These are phyloP conservation scores for Alternaria atra DNA, from an alignment of 2,329 filamentous ascomycete genomes.

Conservation along the genomic window DNA sequence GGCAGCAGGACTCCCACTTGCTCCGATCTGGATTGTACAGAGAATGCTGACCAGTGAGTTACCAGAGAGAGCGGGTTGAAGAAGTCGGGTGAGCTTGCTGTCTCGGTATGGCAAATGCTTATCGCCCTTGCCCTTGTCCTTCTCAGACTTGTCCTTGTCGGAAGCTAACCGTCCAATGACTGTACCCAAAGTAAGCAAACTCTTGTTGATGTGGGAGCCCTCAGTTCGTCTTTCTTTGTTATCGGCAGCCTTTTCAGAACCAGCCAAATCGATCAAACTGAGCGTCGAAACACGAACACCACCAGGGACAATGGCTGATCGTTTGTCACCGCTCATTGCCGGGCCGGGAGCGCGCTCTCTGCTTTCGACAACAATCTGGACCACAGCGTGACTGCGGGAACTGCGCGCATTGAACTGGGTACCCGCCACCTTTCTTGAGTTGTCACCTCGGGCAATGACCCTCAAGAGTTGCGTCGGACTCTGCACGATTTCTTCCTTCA, in stretches of 20 bases:
- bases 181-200: constrained; percentile 89
- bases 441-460: constrained; percentile 93
- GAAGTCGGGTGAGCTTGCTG: constrained; percentile 91
- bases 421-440: constrained; percentile 87
- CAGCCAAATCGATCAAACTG: constrained; percentile 94
- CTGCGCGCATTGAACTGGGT: constrained; percentile 97
- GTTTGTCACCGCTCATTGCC: constrained; percentile 53
- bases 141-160: constrained; percentile 75
- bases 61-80: constrained; percentile 92
- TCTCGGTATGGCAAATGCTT: constrained; percentile 97
- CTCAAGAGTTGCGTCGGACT: constrained; percentile 93
- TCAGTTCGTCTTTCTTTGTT: constrained; percentile 93
- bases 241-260: constrained; percentile 94
- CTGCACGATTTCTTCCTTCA: constrained; percentile 99
- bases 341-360: constrained; percentile 77
- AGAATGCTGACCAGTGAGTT: constrained; percentile 96
- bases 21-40: constrained; percentile 92
- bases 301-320: constrained; percentile 66
- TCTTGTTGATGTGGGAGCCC: constrained; percentile 99
- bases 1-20: constrained; percentile 73
- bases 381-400: constrained; percentile 96
- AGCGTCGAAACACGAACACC: constrained; percentile 95
- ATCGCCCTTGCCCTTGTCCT: constrained; percentile 84
- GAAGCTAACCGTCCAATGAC: constrained; percentile 94
- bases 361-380: constrained; percentile 98